Percentiles rank a stretch among this genome's conserved stretches.
Conservation (phyloP, 768 basidiomycete genomes). For the Macrolepiota fuliginosa region DNA sequence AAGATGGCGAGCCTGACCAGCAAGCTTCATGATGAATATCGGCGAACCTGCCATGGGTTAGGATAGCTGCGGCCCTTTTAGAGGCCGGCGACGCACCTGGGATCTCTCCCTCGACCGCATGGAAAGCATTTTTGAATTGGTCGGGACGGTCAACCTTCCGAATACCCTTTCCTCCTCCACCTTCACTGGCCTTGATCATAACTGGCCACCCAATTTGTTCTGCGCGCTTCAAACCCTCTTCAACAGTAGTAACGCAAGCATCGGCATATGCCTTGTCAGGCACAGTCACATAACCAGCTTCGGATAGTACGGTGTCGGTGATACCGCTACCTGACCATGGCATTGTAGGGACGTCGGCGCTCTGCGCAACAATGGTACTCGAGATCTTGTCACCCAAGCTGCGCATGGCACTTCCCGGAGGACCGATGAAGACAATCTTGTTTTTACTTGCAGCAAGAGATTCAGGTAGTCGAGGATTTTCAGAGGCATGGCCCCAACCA, state of each 20-base stretch:
- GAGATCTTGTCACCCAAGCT: slow-evolving; percentile 99
- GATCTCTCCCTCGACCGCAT: slow-evolving; percentile 93
- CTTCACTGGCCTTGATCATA: slow-evolving; percentile 99
- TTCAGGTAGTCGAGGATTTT: slow-evolving; percentile 96
- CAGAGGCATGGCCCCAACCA: slow-evolving; percentile 99
- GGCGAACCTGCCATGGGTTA: slow-evolving; percentile 69
- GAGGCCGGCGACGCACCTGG: slow-evolving; percentile 60
- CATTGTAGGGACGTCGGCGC: slow-evolving; percentile 96
- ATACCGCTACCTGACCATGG: slow-evolving; percentile 98
- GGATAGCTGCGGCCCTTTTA: slow-evolving; percentile 13
- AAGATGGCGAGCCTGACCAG: slow-evolving; percentile 94
- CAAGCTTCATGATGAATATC: slow-evolving; percentile 99
- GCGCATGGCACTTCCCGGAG: slow-evolving; percentile 98
- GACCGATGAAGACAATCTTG: slow-evolving; percentile 99
- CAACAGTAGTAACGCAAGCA: slow-evolving; percentile 87
- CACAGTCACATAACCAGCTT: slow-evolving; percentile 91
- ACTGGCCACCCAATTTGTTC: slow-evolving; percentile 93
- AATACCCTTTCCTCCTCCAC: slow-evolving; percentile 99
- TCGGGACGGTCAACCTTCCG: slow-evolving; percentile 87
- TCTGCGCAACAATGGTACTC: slow-evolving; percentile 98
- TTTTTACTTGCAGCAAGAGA: slow-evolving; percentile 87
- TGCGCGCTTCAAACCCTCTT: slow-evolving; percentile 81
- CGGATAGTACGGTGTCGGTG: slow-evolving; percentile 78
- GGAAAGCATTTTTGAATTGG: slow-evolving; percentile 90
- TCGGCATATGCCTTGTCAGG: slow-evolving; percentile 83